These are phyloP conservation scores for Phialophora verrucosa DNA, from an alignment of 2,329 filamentous ascomycete species.

Conservation along the genomic window DNA sequence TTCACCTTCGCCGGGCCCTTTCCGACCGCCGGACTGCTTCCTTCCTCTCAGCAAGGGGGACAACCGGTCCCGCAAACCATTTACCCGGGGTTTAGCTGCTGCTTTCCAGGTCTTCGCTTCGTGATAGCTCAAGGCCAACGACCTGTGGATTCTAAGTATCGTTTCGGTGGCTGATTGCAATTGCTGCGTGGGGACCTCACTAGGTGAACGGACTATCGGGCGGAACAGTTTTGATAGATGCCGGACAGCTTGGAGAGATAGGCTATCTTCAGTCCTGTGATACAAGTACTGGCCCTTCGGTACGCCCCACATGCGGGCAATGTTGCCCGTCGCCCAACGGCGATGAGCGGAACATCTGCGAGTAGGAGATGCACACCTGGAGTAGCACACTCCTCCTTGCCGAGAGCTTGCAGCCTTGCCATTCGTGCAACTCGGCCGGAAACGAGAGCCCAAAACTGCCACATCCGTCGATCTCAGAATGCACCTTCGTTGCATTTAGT, in stretches of 20 bases:
- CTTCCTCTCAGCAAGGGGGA: neutral
- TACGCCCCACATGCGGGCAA: neutral
- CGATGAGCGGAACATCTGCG: constrained; percentile 2
- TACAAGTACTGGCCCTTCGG: neutral
- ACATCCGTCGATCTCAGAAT: neutral
- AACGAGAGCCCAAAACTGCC: constrained; percentile 4
- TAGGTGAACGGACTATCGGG: neutral
- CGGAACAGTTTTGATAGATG: neutral
- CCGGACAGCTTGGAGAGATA: neutral
- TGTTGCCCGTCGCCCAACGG: constrained; percentile 4
- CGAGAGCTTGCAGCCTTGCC: constrained; percentile 12
- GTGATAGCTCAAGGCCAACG: neutral
- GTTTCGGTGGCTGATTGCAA: neutral
- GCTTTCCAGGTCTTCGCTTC: constrained; percentile 1
- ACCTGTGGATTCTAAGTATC: neutral
- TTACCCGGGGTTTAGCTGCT: neutral
- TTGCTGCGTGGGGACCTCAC: neutral
- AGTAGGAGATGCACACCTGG: neutral
- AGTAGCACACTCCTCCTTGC: neutral
- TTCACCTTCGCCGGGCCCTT: neutral
- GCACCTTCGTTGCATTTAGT: constrained; percentile 1
- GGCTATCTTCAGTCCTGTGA: neutral
- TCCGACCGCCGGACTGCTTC: neutral
- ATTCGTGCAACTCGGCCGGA: constrained; percentile 12
- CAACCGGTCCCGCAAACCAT: constrained; percentile 12